Conservation (phyloP, 371 early-diverging fungal genomes). For the Mortierella sp. region DNA sequence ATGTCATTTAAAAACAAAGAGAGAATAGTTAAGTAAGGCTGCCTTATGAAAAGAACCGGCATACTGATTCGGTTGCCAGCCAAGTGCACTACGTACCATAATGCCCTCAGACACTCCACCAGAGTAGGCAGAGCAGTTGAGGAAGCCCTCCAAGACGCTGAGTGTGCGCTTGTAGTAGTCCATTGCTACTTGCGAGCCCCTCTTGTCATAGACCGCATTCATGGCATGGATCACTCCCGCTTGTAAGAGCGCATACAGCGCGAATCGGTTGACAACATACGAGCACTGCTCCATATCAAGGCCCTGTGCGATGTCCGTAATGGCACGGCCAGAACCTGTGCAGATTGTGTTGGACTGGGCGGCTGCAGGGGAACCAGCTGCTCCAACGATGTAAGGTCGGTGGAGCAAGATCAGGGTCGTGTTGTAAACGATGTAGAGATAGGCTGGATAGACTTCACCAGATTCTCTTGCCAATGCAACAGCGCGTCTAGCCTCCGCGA, state of each 20-base stretch:
- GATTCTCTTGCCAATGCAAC: slow-evolving; percentile 18
- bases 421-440: slow-evolving; percentile 83
- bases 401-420: slow-evolving; percentile 83
- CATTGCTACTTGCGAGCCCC: slow-evolving; percentile 49
- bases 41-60: too few species aligned
- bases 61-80: too few species aligned
- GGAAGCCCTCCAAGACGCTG: slow-evolving; percentile 29
- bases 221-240: slow-evolving; percentile 54
- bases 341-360: slow-evolving; percentile 55
- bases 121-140: slow-evolving; percentile 25
- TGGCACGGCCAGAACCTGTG: slow-evolving; percentile 52
- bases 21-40: too few species aligned
- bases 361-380: slow-evolving; percentile 53
- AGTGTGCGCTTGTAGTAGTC: slow-evolving; percentile 51
- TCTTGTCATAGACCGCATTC: slow-evolving; percentile 54
- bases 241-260: slow-evolving; percentile 53
- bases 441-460: slow-evolving; percentile 44
- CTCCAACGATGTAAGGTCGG: slow-evolving; percentile 71
- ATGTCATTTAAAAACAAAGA: too few species aligned
- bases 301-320: slow-evolving; percentile 51
- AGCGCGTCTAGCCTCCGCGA: slow-evolving; percentile 13
- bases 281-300: slow-evolving; percentile 44
- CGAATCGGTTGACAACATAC: slow-evolving; percentile 53
- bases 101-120: slow-evolving; percentile 53
- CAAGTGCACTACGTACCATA: slow-evolving; percentile 15